These are phyloP conservation scores for Glycine latifolia DNA, from an alignment of 306 rosid genomes.

Conservation along the genomic window DNA sequence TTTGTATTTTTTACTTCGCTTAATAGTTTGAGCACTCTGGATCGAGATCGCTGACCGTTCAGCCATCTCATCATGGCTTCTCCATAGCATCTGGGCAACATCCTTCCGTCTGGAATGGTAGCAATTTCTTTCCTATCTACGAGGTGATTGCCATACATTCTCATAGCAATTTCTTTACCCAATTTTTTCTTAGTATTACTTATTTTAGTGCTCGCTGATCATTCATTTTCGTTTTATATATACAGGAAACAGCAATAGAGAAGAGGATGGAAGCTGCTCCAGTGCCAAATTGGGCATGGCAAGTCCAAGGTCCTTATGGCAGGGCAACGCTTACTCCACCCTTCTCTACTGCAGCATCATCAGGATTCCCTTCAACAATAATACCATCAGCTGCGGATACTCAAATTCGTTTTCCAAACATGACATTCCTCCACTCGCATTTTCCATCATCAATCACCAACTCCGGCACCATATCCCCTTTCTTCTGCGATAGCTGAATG, in stretches of 20 bases:
- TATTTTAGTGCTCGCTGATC: neutral
- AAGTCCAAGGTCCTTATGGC: constrained; percentile 61
- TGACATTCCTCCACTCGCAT: constrained; percentile 52
- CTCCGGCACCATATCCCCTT: constrained; percentile 55
- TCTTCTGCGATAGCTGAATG: constrained; percentile 66
- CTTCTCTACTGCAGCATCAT: constrained; percentile 99
- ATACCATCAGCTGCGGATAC: constrained; percentile 65
- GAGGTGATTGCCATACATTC: constrained; percentile 51
- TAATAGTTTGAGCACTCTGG: constrained; percentile 65
- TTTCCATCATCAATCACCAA: constrained; percentile 58
- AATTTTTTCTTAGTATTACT: neutral
- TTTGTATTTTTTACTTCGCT: constrained; percentile 20
- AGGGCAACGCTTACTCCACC: constrained; percentile 61
- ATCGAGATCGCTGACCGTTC: constrained; percentile 54
- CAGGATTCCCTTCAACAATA: constrained; percentile 89
- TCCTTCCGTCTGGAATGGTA: constrained; percentile 56
- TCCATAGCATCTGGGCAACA: constrained; percentile 58
- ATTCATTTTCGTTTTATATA: constrained; percentile 15
- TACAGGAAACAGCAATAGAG: constrained; percentile 87
- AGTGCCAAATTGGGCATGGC: constrained; percentile 68
- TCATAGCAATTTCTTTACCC: too few species aligned
- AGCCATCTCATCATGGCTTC: constrained; percentile 54
- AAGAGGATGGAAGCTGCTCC: constrained; percentile 66
- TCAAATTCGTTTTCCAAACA: constrained; percentile 64
- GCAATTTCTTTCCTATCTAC: constrained; percentile 60